Percentiles rank a stretch among this genome's conserved stretches.
These are phyloP conservation scores for Tolypocladium guangdongense DNA, from an alignment of 2,329 filamentous ascomycete genomes.

Conservation along the genomic window DNA sequence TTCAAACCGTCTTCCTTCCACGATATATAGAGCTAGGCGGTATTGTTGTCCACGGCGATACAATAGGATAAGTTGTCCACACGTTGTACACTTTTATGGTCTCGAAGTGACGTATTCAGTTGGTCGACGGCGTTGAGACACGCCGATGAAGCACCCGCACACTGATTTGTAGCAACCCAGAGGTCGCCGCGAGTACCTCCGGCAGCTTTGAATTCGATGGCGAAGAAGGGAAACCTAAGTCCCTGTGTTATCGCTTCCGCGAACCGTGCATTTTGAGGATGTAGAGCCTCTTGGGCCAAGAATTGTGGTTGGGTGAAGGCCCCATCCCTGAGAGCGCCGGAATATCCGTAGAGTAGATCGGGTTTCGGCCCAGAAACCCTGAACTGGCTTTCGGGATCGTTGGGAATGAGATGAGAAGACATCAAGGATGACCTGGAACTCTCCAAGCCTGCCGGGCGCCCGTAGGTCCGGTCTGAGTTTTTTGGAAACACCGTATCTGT, in stretches of 20 bases:
- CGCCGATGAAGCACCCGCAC: conserved; percentile 17
- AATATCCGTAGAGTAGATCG: no score
- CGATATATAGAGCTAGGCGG: conserved; percentile 21
- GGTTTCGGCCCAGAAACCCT: no score
- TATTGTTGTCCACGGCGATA: conserved; percentile 21
- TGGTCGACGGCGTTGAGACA: conserved; percentile 19
- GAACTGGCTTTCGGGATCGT: no score
- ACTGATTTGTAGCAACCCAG: conserved; percentile 25
- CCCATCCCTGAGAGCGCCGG: no score
- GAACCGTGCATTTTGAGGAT: no score
- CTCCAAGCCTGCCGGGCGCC: no score
- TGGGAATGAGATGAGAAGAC: no score
- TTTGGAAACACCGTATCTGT: no score
- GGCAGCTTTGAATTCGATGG: conserved; percentile 11
- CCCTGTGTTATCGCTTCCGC: background rate
- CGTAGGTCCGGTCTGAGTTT: no score
- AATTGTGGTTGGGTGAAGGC: no score
- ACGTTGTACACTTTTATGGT: background rate
- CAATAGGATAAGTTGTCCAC: conserved; percentile 18
- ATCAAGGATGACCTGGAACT: no score
- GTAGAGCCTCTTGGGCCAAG: no score
- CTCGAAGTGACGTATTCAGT: conserved; percentile 9
- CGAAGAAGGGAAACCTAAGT: conserved; percentile 5
- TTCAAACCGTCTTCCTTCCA: conserved; percentile 21
- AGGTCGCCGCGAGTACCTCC: conserved; percentile 12